Base-by-base conservation (phyloP, 306 rosid species). In the Casuarina equisetifolia region DNA sequence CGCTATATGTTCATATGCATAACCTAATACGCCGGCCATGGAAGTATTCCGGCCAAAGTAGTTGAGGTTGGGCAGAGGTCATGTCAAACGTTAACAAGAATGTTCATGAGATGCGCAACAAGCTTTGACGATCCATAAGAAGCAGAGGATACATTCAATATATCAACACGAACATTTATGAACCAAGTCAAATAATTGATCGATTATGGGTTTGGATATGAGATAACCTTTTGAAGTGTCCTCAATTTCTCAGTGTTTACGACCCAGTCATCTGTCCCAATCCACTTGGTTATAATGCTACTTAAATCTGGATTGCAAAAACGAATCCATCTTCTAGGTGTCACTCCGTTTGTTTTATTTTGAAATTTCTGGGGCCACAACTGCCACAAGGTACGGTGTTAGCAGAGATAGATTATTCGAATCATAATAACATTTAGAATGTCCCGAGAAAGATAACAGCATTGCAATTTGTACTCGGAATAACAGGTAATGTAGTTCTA, bases 261-360 rank as follows among this genome's bases (percentile, higher is more conserved):
- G 88, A 95, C 90, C 99, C 99, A 95, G 57, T 91, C 97, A 63
- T 95, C 97, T 19, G 97, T 85, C 71, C 93, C 92, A 87, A 86
- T 85, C 93, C 97, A 87, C 75, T 86, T 75, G 15, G 91, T 85
- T 80, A 95, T 82, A 68, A 95, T 85, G 61, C 84, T 82, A 85
- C 99, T 88, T 89, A 95, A 82, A 70, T 74, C 86, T 73, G 96
- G 97, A 86, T 95, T 95, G 76, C 99, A 95, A 80, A 92, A 95
- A 81, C 88, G 86, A 82, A 95, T 91, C 99, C 99, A 95, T 83
- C 99, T 89, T 88, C 99, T 87, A 32, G 99, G 97, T 45, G 99
- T 95, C 76, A 95, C 99, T 36, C 99, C 99, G 82, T 95, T 95
- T 81, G 99, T 95, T 85, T 95, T 95, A 84, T 95, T 95, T 84